Base-by-base conservation (phyloP, 2,329 filamentous ascomycete genomes). In the Penicillium sp. region DNA sequence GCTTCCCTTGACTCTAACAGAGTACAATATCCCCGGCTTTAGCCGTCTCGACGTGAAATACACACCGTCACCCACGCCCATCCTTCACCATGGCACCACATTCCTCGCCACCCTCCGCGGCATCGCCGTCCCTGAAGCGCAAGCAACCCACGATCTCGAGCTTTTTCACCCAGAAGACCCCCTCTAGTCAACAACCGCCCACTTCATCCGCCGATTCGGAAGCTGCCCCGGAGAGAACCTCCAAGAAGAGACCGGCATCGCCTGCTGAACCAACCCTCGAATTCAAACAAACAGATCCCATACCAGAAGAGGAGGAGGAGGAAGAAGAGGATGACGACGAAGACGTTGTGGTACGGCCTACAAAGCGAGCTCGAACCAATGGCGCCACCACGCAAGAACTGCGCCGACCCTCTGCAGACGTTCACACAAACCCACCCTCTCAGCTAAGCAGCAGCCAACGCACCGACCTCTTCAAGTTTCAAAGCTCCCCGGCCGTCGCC, bases 81-180 rank as follows among this genome's bases (percentile, higher is more conserved):
- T 21, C 21, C 11, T 27, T 19, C 32, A 51, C 14, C 13, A 66
- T 68, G 63, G 53, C 63, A 32, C 48, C 58, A 18, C 52, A 54
- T 27, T 62, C 64, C 31, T 66, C 64, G 8, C 60, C 60, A 45
- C 47, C 57, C 10, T 58, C 64, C 2, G 53, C 60, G 10, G 56
- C 62, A 14, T 60, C 62, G 16, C 56, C 60, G 21, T 59, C 50
- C 15, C 37, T 65, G 7, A 68, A 69, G 39, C 58, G 63, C 29
- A 69, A 68, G 42, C 66, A 96, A 60, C 79, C 84, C 51, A 87
- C 87, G 1, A 83, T 96, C 46, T 93, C 87, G 3, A 90, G 82
- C 59, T 94, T 94, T 68, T 94, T 94, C 62, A 78, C 81, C 1
- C 80, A 80, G 10, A 83, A 77, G 43, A 46, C 67, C 1, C 51